Base-by-base conservation (phyloP, 139 green algal genomes). In the Chlamydomonas sp. region DNA sequence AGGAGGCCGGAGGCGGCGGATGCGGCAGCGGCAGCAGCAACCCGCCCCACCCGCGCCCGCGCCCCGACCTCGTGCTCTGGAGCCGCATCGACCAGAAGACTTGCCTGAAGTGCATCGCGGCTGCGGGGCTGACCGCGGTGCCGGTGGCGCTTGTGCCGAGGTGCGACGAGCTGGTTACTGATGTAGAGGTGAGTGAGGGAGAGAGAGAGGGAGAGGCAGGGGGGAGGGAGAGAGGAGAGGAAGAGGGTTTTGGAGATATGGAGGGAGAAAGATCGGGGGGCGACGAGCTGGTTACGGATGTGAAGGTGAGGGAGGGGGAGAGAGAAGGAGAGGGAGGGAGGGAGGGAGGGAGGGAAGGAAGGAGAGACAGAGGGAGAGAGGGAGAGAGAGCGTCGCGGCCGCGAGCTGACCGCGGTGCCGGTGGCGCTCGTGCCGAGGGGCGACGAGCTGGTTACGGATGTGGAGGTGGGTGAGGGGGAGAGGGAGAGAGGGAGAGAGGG, bases 11-110 rank as follows among this genome's bases (percentile, higher is more conserved):
- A n/a, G n/a, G n/a, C 30, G 33, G 29, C 54, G 8, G 26, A 10
- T 64, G 24, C 26, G 22, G 13, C 43, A 26, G 13, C 43, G 16
- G 58, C 5, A 39, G n/a, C 58, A 37, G 38, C 31, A 63, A 16
- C 29, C 2, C 16, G 50, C 67, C 43, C n/a, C n/a, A n/a, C n/a
- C n/a, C 63, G 29, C 54, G 63, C 1, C n/a, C 48, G 3, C 47
- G 65, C 22, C 65, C 78, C 3, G 62, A 77, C 58, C 89, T 84
- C 66, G 91, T 98, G 49, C 31, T 99, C 3, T 99, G 95, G 94
- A 83, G 84, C 5, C 81, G 94, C 13, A 88, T 98, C 16, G 94
- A 99, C 76, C 94, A 99, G 85, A 98, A 99, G 79, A 98, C 91
- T 0, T 98, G 94, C 79, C 71, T 99, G 33, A 99, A 99, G 71